Evolutionary conservation across 2,329 filamentous ascomycete species (phyloP), one percentile per base, ranked within the genome.

Genomic region (Coniochaeta sp.): DNA sequence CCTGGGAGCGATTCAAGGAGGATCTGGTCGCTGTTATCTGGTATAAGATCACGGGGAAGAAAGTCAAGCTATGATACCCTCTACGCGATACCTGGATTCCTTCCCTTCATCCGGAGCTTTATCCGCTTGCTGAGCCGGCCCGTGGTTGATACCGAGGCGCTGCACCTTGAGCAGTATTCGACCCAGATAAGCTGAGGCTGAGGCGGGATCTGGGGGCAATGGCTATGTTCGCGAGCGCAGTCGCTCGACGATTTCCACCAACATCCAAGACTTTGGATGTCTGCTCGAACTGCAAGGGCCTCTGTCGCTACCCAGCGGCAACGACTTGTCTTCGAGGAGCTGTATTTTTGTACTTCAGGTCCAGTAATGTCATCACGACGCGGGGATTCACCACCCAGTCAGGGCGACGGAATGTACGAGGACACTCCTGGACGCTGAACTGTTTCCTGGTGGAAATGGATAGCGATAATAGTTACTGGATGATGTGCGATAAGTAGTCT

Each of bases 1-100:
- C 77, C 59, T 97, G 91, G 91, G 89, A 96, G 77, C 77, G 77
- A 28, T 88, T 88, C 75, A 88, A 88, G 78, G 85, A 88, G 70
- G 85, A 88, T 64, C 70, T 87, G 19, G 68, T 88, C 17, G 83
- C 84, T 32, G 75, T 81, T 54, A 72, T 84, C 61, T 87, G 84
- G 83, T 84, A 78, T 71, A 87, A 87, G 73, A 68, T 88, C 54
- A 88, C 84, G 0, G 85, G 85, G 32, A 75, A 83, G 62, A 81
- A 79, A 69, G 81, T 85, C 69, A 85, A 83, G 75, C 73, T 85
- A 55, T 85, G 73, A 72, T 58, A 5, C 19, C 19, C n/a, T 14
- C 42, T 10, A 22, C 19, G 10, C 42, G 42, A 47, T 47, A 24
- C 42, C 16, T n/a, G 3, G 17, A 40, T 40, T 4, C 38, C 16